These are phyloP conservation scores for Eucalyptus curtisii DNA, from an alignment of 345 rosid genomes.

Conservation along the genomic window DNA sequence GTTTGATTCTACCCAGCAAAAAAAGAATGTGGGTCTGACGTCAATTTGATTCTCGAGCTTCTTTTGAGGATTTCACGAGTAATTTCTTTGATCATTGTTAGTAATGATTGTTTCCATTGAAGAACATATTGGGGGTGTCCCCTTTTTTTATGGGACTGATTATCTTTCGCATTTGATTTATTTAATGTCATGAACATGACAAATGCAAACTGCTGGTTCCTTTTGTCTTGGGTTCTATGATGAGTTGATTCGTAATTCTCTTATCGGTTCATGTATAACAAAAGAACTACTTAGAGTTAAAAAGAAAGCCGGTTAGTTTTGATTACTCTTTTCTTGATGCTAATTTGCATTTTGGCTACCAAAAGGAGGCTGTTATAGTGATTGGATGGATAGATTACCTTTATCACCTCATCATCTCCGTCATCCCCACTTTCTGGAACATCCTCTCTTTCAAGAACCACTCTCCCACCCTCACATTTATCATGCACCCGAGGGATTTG, in stretches of 20 bases:
- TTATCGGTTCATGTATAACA: background rate
- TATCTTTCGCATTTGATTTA: background rate
- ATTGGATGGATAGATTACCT: background rate
- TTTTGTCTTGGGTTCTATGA: background rate
- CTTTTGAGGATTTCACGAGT: background rate
- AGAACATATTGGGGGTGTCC: background rate
- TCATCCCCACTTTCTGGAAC: background rate
- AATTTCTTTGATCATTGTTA: background rate
- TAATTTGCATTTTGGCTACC: background rate
- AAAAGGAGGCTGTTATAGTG: background rate
- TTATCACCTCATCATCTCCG: background rate
- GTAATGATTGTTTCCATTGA: background rate
- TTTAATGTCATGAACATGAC: background rate
- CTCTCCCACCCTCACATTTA: background rate
- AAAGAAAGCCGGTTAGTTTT: background rate
- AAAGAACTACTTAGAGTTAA: background rate
- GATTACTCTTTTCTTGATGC: background rate
- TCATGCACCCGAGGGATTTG: background rate
- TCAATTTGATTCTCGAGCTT: background rate
- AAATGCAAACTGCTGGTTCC: background rate
- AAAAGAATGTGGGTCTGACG: background rate
- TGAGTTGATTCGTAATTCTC: background rate
- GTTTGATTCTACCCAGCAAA: background rate
- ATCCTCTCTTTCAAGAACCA: background rate
- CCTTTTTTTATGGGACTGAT: background rate